Conservation (phyloP, 2,329 filamentous ascomycete genomes). For the Trichoderma sp. region DNA sequence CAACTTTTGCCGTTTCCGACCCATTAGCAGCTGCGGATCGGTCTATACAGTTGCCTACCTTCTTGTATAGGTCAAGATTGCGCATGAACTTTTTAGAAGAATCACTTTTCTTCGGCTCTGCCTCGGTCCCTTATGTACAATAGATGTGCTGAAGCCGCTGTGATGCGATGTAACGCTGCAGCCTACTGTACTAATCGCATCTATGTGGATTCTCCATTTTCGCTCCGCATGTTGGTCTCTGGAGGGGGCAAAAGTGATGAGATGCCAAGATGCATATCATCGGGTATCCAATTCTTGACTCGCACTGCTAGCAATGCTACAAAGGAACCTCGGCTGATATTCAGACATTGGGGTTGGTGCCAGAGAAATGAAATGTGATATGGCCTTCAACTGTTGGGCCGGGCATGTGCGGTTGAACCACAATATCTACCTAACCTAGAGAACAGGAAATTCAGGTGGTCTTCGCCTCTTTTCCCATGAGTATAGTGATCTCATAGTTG, state of each 20-base stretch:
- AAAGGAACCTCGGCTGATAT: not conserved
- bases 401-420: not conserved
- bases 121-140: not conserved
- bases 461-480: not conserved
- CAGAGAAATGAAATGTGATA: not conserved
- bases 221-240: not conserved
- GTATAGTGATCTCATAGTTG: not conserved
- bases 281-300: not conserved
- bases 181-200: not conserved
- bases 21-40: not conserved
- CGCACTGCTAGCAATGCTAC: not conserved
- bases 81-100: not conserved
- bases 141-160: not conserved
- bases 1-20: not conserved
- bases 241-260: not conserved
- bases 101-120: constrained; percentile 3
- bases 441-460: not conserved
- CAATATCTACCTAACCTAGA: not conserved
- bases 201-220: not conserved
- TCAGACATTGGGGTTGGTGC: not conserved
- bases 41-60: not conserved
- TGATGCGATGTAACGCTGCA: constrained; percentile 1
- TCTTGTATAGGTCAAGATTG: constrained; percentile 12
- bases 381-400: not conserved
- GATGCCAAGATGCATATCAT: not conserved